A percentile compares a stretch with the other conserved stretches of the same genome.
Conservation (phyloP, 768 basidiomycete species). For the Leccinum sublutescens region DNA sequence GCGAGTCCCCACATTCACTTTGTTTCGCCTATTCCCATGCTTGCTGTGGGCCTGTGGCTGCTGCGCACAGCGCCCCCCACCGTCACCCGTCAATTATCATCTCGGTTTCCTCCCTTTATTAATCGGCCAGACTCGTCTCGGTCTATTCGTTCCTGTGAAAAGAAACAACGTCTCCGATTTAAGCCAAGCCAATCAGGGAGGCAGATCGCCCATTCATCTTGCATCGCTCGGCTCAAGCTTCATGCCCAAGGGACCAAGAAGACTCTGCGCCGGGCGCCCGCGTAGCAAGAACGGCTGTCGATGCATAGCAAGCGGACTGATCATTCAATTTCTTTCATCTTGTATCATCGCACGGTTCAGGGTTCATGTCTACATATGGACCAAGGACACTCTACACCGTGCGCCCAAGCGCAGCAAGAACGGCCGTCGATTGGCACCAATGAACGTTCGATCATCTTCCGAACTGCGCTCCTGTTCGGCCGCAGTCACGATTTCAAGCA, state of each 20-base stretch:
- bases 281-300: not conserved
- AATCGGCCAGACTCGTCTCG: not conserved
- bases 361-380: not conserved
- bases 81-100: not conserved
- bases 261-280: not conserved
- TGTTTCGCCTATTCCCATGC: not conserved
- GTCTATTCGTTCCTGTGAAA: not conserved
- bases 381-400: not conserved
- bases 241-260: not conserved
- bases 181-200: not conserved
- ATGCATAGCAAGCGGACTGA: not conserved
- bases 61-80: not conserved
- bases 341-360: not conserved
- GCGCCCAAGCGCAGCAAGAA: not conserved
- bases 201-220: not conserved
- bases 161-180: not conserved
- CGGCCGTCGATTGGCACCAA: not conserved
- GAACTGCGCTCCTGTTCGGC: not conserved
- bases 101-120: not conserved
- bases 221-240: not conserved
- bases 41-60: not conserved
- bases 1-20: not conserved
- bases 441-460: not conserved
- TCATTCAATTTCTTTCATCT: not conserved
- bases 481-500: not conserved